These are phyloP conservation scores for Saturnispora galanensis DNA, from an alignment of 805 yeast species.

Conservation along the genomic window DNA sequence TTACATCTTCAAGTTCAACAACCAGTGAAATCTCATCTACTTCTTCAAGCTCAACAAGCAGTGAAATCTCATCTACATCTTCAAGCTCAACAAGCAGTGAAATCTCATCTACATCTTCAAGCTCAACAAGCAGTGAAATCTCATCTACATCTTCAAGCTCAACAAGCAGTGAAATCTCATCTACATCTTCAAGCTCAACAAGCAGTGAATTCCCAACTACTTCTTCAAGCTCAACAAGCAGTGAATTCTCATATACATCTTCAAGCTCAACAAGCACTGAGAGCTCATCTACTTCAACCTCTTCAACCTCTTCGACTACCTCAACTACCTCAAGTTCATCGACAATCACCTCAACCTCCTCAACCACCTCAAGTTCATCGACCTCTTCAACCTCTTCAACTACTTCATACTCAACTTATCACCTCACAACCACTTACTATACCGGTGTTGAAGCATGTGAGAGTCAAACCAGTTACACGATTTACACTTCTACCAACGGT, in stretches of 20 bases:
- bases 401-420: conserved; percentile 16
- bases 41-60: conserved; percentile 8
- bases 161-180: conserved; percentile 2
- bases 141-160: not conserved
- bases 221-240: conserved; percentile 9
- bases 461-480: conserved; percentile 14
- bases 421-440: conserved; percentile 17
- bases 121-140: conserved; percentile 5
- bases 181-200: conserved; percentile 8
- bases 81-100: conserved; percentile 7
- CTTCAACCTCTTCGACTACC: conserved; percentile 5
- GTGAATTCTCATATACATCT: conserved; percentile 6
- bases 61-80: conserved; percentile 4
- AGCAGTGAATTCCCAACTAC: conserved; percentile 5
- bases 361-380: conserved; percentile 7
- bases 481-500: conserved; percentile 13
- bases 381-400: conserved; percentile 12
- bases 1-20: not conserved
- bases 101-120: conserved; percentile 9
- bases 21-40: conserved; percentile 5
- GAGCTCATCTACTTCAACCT: conserved; percentile 7
- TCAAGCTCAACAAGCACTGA: conserved; percentile 7
- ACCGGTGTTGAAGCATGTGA: conserved; percentile 19
- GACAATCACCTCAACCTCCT: conserved; percentile 4
- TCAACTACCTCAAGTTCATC: conserved; percentile 6